Evolutionary conservation across 1,284 basidiomycete genomes (phyloP).

Genomic region (Leucoagaricus sp.): DNA sequence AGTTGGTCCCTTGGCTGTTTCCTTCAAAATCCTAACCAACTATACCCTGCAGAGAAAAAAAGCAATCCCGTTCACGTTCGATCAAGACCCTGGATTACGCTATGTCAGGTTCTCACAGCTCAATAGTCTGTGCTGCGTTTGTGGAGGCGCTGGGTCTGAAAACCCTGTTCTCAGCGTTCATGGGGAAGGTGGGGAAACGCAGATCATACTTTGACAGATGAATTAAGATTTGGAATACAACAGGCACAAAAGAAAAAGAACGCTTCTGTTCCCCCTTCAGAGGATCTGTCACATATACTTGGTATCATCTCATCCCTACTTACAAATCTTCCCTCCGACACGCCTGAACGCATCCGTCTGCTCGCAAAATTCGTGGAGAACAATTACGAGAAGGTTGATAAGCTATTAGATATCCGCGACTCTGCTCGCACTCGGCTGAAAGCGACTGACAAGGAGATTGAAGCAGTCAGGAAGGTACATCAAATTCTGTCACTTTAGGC

Average conservation of each 20-base stretch:
- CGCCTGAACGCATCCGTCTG: constrained; percentile 78
- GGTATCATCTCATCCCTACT: constrained; percentile 89
- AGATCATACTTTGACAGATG: background rate
- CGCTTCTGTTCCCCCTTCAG: constrained; percentile 53
- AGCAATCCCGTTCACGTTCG: constrained; percentile 74
- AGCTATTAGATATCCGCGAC: constrained; percentile 87
- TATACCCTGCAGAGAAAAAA: constrained; percentile 69
- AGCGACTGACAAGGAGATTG: constrained; percentile 63
- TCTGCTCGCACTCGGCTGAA: constrained; percentile 60
- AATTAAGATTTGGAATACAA: background rate
- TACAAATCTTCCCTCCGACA: constrained; percentile 88
- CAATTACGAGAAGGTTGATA: constrained; percentile 92
- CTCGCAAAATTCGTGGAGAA: constrained; percentile 93
- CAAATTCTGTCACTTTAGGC: background rate
- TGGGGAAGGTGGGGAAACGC: constrained; percentile 76
- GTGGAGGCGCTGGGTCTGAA: constrained; percentile 89
- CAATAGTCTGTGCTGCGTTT: constrained; percentile 80
- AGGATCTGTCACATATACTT: constrained; percentile 87
- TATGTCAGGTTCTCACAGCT: constrained; percentile 79
- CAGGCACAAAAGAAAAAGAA: constrained; percentile 56
- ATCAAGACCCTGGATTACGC: constrained; percentile 94
- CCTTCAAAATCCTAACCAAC: background rate
- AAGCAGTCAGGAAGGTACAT: constrained; percentile 63
- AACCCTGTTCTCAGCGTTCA: constrained; percentile 86
- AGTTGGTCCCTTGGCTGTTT: constrained; percentile 48